These are phyloP conservation scores for Chlorociboria aeruginascens DNA, from an alignment of 495 filamentous ascomycete species.

Conservation along the genomic window DNA sequence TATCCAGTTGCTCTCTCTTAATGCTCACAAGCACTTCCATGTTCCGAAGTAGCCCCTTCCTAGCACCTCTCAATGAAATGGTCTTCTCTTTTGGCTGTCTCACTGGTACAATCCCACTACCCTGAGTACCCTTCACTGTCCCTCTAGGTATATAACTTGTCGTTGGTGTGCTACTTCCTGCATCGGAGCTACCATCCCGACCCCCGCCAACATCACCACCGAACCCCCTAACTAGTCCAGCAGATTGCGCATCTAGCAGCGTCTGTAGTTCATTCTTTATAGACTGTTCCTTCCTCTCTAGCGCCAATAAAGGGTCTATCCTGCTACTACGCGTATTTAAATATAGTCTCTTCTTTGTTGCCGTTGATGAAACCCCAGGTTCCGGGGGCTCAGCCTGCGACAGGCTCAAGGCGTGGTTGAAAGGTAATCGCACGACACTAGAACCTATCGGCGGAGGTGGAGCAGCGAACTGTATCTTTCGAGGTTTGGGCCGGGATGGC, in stretches of 20 bases:
- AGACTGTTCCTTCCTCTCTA: constrained; percentile 41
- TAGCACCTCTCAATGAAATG: constrained; percentile 52
- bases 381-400: no score
- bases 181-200: constrained; percentile 18
- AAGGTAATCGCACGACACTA: neutral
- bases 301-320: constrained; percentile 12
- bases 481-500: neutral
- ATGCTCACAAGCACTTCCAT: constrained; percentile 63
- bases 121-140: constrained; percentile 6
- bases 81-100: constrained; percentile 44
- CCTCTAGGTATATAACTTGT: constrained; percentile 16
- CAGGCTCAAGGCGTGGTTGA: no score
- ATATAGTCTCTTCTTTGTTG: no score
- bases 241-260: constrained; percentile 75
- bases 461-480: constrained; percentile 15
- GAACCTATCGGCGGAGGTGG: constrained; percentile 17
- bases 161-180: constrained; percentile 29
- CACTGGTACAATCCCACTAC: constrained; percentile 41
- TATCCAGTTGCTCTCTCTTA: constrained; percentile 56
- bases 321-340: neutral
- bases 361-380: no score
- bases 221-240: constrained; percentile 41
- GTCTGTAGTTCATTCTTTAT: constrained; percentile 69
- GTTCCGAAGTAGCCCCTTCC: constrained; percentile 55
- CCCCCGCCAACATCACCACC: constrained; percentile 14